Evolutionary conservation across 495 filamentous ascomycete genomes (phyloP).

Genomic region (Oleoguttula mirabilis): DNA sequence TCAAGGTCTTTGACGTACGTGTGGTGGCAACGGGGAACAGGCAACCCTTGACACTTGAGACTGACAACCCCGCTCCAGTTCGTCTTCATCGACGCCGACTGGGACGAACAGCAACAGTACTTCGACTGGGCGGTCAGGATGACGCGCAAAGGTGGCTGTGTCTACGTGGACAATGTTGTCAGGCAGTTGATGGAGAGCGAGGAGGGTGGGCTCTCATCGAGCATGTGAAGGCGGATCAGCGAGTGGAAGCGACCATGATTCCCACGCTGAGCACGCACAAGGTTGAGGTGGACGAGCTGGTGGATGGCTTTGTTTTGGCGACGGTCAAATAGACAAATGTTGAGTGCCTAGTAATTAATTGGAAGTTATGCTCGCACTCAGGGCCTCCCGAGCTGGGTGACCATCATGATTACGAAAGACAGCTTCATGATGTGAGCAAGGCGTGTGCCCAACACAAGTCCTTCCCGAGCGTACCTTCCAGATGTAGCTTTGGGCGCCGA

Average conservation of each 20-base stretch:
- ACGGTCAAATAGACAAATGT: no score
- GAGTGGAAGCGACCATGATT: conserved; percentile 38
- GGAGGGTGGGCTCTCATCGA: conserved; percentile 25
- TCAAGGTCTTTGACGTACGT: conserved; percentile 38
- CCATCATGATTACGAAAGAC: no score
- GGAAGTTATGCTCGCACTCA: no score
- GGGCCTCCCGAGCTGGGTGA: no score
- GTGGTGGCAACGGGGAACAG: no score
- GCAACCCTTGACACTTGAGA: no score
- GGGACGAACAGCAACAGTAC: conserved; percentile 37
- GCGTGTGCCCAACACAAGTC: no score
- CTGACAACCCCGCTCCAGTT: no score
- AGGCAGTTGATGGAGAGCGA: conserved; percentile 24
- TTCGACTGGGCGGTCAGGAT: conserved; percentile 37
- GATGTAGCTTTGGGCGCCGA: no score
- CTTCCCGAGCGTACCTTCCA: no score
- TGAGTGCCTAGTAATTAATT: no score
- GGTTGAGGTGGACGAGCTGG: conserved; percentile 7
- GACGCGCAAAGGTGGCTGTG: conserved; percentile 26
- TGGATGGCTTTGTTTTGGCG: conserved; percentile 18
- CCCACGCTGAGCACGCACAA: conserved; percentile 33
- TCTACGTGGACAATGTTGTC: conserved; percentile 43
- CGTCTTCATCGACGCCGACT: conserved; percentile 5
- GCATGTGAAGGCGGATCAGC: conserved; percentile 33
- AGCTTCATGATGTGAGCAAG: no score